A percentile compares a stretch with the other conserved stretches of the same genome.
Evolutionary conservation across 768 basidiomycete genomes (phyloP).

Genomic region (Leccinum imitatum): DNA sequence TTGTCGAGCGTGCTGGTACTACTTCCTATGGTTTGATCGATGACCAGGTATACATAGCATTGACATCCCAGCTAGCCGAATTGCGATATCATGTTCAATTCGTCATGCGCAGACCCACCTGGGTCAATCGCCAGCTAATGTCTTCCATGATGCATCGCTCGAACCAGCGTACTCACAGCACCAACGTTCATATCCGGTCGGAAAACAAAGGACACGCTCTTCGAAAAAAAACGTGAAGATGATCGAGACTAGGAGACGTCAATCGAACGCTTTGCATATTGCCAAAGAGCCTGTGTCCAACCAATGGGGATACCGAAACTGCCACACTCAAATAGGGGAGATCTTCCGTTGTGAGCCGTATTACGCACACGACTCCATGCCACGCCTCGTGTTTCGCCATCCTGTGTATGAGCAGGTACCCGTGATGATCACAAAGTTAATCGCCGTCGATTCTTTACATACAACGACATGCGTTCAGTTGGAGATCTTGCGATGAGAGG

Average conservation of each 20-base stretch:
- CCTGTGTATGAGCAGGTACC: not conserved
- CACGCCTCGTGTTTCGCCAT: slow-evolving; percentile 15
- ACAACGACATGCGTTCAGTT: not conserved
- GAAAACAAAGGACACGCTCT: not conserved
- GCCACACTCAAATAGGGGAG: not conserved
- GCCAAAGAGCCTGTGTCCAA: not conserved
- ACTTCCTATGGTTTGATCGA: not conserved
- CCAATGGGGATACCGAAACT: slow-evolving; percentile 3
- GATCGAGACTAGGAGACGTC: not conserved
- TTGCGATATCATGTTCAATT: not conserved
- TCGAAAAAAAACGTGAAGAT: not conserved
- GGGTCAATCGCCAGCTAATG: not conserved
- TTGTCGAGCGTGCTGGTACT: not conserved
- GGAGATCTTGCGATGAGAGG: not conserved
- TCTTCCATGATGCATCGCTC: not conserved
- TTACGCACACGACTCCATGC: not conserved
- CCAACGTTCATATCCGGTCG: not conserved
- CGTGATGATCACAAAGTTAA: slow-evolving; percentile 4
- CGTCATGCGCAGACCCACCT: not conserved
- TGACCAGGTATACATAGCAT: no score
- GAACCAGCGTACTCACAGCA: not conserved
- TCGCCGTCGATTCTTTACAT: slow-evolving; percentile 13
- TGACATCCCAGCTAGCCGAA: not conserved
- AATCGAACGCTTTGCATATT: not conserved
- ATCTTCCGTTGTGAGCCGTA: slow-evolving; percentile 1